A percentile compares a stretch with the other conserved stretches of the same genome.
Evolutionary conservation across 805 yeast genomes (phyloP).

Genomic region (Ogataea allantospora): DNA sequence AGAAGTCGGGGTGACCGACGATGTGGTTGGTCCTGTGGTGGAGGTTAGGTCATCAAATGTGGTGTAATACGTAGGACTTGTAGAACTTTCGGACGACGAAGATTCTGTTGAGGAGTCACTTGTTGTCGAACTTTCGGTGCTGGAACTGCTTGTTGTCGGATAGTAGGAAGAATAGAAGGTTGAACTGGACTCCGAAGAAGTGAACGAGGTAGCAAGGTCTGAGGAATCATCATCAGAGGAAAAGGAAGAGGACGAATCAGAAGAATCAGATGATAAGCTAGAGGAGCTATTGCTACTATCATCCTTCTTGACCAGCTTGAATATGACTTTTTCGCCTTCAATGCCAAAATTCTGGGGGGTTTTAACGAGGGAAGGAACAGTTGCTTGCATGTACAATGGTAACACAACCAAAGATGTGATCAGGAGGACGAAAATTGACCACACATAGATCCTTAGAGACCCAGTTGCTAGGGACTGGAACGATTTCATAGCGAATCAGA

Average conservation of each 20-base stretch:
- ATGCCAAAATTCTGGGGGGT: not conserved
- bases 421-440: not conserved
- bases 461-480: not conserved
- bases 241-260: too few species aligned
- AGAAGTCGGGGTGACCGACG: too few species aligned
- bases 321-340: conserved; percentile 4
- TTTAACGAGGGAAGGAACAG: conserved; percentile 1
- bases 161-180: not conserved
- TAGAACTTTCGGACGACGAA: not conserved
- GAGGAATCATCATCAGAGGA: not conserved
- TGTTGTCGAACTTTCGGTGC: not conserved
- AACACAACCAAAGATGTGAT: not conserved
- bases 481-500: not conserved
- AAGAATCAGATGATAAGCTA: not conserved
- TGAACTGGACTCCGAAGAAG: not conserved
- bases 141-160: not conserved
- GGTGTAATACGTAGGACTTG: too few species aligned
- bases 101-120: not conserved
- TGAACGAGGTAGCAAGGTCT: not conserved
- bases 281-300: conserved; percentile 1
- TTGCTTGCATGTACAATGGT: not conserved
- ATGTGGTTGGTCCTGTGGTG: too few species aligned
- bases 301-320: conserved; percentile 6
- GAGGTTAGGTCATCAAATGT: too few species aligned
- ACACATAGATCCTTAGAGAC: not conserved